phyloP scores from a whole-genome alignment of 2,329 filamentous ascomycete genomes.

The Nemania sp. region DNA sequence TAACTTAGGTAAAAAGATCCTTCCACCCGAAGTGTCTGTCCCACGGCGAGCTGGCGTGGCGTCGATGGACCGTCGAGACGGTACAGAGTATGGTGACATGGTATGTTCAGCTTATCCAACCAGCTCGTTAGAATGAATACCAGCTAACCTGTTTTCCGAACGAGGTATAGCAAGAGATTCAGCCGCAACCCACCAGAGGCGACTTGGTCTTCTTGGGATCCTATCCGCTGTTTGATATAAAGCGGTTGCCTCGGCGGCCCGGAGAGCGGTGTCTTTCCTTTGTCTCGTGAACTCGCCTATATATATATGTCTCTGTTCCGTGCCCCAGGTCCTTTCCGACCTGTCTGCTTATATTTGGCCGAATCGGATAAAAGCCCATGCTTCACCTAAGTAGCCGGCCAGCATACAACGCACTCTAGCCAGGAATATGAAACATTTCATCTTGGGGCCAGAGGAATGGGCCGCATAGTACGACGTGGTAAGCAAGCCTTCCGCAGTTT shows the following conservation, averaged over 20 bases:
- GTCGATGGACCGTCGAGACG: background rate
- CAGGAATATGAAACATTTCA: conserved; percentile 1
- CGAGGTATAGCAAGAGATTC: conserved; percentile 13
- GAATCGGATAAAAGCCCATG: conserved; percentile 26
- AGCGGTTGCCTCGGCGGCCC: conserved; percentile 1
- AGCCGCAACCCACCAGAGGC: conserved; percentile 31
- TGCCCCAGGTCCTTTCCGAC: conserved; percentile 7
- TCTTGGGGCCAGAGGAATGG: background rate
- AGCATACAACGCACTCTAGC: conserved; percentile 1
- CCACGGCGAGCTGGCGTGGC: background rate
- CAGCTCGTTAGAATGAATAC: conserved; percentile 14
- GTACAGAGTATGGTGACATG: conserved; percentile 22
- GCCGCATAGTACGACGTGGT: conserved; percentile 16
- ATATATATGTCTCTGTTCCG: conserved; percentile 8
- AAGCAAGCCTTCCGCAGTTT: conserved; percentile 23
- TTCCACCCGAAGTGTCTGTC: conserved; percentile 1
- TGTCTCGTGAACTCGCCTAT: conserved; percentile 1
- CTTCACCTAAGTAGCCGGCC: background rate
- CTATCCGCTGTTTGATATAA: conserved; percentile 25
- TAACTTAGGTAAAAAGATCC: background rate
- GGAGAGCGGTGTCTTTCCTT: conserved; percentile 4
- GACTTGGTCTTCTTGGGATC: conserved; percentile 16
- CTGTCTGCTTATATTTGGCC: conserved; percentile 16
- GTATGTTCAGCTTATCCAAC: conserved; percentile 28
- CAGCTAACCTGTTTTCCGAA: conserved; percentile 27